phyloP scores from a whole-genome alignment of 768 basidiomycete genomes.

The Kwoniella mangroviensis region DNA sequence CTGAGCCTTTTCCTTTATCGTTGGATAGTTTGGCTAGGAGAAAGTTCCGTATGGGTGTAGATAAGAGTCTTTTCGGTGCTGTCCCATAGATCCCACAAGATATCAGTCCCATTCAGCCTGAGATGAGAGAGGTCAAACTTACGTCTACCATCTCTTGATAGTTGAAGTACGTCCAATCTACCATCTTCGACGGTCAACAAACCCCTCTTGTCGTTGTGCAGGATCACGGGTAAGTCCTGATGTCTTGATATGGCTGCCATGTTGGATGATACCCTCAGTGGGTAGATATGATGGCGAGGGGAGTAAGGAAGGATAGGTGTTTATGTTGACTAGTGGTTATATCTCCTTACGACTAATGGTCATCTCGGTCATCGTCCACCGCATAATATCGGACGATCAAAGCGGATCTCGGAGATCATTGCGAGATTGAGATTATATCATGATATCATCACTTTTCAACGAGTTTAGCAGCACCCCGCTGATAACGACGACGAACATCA shows the following conservation, averaged over 20 bases:
- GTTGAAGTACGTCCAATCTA: conserved; percentile 45
- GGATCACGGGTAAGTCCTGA: conserved; percentile 48
- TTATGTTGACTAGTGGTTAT: no score
- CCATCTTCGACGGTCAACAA: conserved; percentile 51
- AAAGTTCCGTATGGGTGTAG: conserved; percentile 36
- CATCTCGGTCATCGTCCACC: background rate
- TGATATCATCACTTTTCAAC: background rate
- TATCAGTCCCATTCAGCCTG: background rate
- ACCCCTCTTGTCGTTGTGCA: conserved; percentile 50
- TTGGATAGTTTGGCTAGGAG: conserved; percentile 28
- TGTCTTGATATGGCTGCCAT: conserved; percentile 18
- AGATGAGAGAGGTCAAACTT: conserved; percentile 20
- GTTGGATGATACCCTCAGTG: background rate
- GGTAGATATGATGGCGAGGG: no score
- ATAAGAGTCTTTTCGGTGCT: conserved; percentile 49
- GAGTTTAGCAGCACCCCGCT: no score
- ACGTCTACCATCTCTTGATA: conserved; percentile 51
- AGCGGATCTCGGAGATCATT: background rate
- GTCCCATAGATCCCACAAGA: background rate
- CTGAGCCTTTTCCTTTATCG: conserved; percentile 2
- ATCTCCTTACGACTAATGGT: background rate
- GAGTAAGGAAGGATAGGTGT: no score
- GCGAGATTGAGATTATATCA: background rate
- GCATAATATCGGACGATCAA: background rate
- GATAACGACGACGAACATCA: no score